Percentiles rank a stretch among this genome's conserved stretches.
Conservation (phyloP, 768 basidiomycete species). For the Coprinopsis strossmayeri region DNA sequence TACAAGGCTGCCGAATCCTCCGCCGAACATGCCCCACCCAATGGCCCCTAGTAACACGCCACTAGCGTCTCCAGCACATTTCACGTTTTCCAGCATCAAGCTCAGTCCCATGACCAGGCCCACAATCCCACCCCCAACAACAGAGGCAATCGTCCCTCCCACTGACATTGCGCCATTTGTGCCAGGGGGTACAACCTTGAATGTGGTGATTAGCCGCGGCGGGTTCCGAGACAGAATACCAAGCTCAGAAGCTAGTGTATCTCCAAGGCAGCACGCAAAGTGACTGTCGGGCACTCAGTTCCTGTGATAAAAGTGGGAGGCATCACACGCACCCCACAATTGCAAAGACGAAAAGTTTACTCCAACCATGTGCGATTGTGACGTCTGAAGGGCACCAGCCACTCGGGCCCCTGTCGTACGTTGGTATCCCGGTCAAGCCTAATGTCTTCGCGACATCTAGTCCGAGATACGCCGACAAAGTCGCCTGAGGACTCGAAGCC, state of each 20-base stretch:
- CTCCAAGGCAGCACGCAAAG: conserved; percentile 84
- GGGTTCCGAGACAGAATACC: conserved; percentile 72
- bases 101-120: conserved; percentile 53
- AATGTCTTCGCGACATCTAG: conserved; percentile 15
- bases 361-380: conserved; percentile 40
- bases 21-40: conserved; percentile 57
- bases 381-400: conserved; percentile 61
- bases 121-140: conserved; percentile 66
- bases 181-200: conserved; percentile 71
- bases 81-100: conserved; percentile 55
- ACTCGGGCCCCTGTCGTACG: conserved; percentile 24
- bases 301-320: not conserved
- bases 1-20: conserved; percentile 77
- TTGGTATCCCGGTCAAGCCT: conserved; percentile 15
- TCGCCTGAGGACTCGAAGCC: conserved; percentile 33
- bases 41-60: conserved; percentile 36
- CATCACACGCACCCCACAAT: conserved; percentile 56
- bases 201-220: conserved; percentile 76
- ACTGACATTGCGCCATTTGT: conserved; percentile 86
- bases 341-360: conserved; percentile 55
- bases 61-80: conserved; percentile 38
- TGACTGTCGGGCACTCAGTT: conserved; percentile 42
- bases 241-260: conserved; percentile 90
- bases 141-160: conserved; percentile 68
- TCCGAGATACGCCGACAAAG: conserved; percentile 20